Evolutionary conservation across 2,329 filamentous ascomycete genomes (phyloP).

Genomic region (Exophiala sp.): DNA sequence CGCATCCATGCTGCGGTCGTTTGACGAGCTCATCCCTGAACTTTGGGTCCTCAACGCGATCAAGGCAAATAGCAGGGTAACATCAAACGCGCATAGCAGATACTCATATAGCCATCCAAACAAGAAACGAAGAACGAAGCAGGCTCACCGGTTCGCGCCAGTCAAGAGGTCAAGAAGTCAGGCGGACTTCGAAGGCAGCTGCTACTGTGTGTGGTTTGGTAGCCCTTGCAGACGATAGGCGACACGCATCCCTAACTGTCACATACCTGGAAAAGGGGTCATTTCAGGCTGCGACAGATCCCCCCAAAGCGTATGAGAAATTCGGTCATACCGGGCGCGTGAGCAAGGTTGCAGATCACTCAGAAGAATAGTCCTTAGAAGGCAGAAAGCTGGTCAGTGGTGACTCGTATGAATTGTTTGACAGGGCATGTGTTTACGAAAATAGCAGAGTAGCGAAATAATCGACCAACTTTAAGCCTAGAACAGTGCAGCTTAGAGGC

Average conservation of each 20-base stretch:
- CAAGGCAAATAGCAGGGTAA: neutral
- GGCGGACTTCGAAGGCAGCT: neutral
- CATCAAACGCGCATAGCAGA: neutral
- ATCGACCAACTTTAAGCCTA: neutral
- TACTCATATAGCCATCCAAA: neutral
- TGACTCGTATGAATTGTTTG: neutral
- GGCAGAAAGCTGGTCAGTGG: neutral
- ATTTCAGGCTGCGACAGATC: no score
- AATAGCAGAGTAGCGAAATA: neutral
- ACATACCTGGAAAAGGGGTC: no score
- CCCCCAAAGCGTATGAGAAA: neutral
- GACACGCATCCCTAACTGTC: no score
- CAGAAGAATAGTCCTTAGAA: neutral
- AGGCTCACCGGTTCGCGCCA: no score
- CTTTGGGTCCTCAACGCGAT: neutral
- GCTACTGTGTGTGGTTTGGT: neutral
- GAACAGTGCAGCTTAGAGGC: neutral
- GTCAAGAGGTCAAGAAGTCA: neutral
- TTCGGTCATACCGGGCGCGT: slow-evolving; percentile 3
- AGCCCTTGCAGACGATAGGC: neutral
- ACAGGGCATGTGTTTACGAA: neutral
- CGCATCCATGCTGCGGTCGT: slow-evolving; percentile 10
- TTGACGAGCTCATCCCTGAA: slow-evolving; percentile 7
- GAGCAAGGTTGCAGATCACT: no score
- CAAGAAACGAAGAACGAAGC: neutral